Evolutionary conservation across 306 rosid genomes (phyloP).

Genomic region (Castanea sativa): DNA sequence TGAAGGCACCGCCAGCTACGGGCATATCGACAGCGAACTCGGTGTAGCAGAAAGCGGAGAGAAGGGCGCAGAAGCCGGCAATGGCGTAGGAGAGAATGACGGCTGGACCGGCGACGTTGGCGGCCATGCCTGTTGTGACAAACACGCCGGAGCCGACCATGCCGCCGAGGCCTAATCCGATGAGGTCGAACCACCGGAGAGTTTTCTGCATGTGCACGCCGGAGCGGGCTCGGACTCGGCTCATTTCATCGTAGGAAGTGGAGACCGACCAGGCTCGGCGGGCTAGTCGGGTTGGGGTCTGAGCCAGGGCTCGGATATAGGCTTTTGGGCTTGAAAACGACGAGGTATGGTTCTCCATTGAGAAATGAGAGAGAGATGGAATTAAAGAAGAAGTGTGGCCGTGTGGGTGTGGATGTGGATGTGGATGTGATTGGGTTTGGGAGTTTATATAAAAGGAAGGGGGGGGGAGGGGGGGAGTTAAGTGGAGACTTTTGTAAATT

Average conservation of each 20-base stretch:
- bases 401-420: background rate
- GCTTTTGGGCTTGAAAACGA: conserved; percentile 66
- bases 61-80: conserved; percentile 91
- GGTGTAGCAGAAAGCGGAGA: conserved; percentile 94
- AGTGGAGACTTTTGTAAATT: too few relatives aligned
- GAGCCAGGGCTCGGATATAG: conserved; percentile 58
- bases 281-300: conserved; percentile 65
- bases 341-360: conserved; percentile 51
- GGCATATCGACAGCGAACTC: conserved; percentile 98
- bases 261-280: conserved; percentile 70
- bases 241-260: conserved; percentile 71
- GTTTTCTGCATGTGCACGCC: conserved; percentile 61
- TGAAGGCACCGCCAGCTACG: conserved; percentile 95
- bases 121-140: conserved; percentile 80
- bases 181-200: conserved; percentile 83
- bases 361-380: too few relatives aligned
- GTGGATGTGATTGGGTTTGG: background rate
- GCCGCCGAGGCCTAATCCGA: conserved; percentile 78
- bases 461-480: too few relatives aligned
- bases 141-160: conserved; percentile 96
- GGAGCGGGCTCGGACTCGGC: conserved; percentile 53
- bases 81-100: conserved; percentile 83
- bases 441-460: too few relatives aligned
- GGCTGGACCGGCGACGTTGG: conserved; percentile 68
- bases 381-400: background rate